phyloP scores from a whole-genome alignment of 768 basidiomycete species.

The Crassisporium funariophilum region DNA sequence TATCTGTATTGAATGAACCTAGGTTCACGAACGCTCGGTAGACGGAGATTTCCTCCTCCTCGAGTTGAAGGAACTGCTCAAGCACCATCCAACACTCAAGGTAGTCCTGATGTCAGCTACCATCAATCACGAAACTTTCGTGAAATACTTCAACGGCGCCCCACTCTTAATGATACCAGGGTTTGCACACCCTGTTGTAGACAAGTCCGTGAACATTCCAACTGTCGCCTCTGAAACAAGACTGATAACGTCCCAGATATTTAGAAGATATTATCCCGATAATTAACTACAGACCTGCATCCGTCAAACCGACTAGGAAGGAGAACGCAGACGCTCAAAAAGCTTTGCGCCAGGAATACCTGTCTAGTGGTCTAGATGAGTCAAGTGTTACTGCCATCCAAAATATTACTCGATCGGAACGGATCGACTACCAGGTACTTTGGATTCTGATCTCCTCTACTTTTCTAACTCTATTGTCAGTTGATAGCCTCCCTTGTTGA shows the following conservation, averaged over 20 bases:
- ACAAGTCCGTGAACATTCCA: slow-evolving; percentile 51
- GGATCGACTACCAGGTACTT: slow-evolving; percentile 71
- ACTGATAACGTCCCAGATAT: slow-evolving; percentile 50
- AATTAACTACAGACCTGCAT: slow-evolving; percentile 56
- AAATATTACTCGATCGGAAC: slow-evolving; percentile 57
- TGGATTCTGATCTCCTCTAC: neutral
- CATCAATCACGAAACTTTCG: slow-evolving; percentile 86
- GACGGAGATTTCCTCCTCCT: slow-evolving; percentile 90
- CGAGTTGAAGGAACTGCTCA: slow-evolving; percentile 76
- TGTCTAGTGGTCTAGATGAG: slow-evolving; percentile 55
- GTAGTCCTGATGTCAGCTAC: slow-evolving; percentile 94
- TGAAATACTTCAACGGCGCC: slow-evolving; percentile 79
- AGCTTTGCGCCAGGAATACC: slow-evolving; percentile 48
- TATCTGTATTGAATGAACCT: neutral
- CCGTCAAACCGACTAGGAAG: slow-evolving; percentile 43
- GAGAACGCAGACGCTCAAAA: slow-evolving; percentile 41
- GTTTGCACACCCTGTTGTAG: slow-evolving; percentile 73
- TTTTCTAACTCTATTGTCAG: slow-evolving; percentile 29
- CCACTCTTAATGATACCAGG: slow-evolving; percentile 87
- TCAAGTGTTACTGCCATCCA: slow-evolving; percentile 55
- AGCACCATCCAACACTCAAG: slow-evolving; percentile 65
- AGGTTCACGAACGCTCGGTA: slow-evolving; percentile 92
- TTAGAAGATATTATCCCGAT: slow-evolving; percentile 75
- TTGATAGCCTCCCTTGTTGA: slow-evolving; percentile 68
- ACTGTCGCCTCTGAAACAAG: neutral